phyloP scores from a whole-genome alignment of 2,329 filamentous ascomycete genomes.

The Penicillium sp. region DNA sequence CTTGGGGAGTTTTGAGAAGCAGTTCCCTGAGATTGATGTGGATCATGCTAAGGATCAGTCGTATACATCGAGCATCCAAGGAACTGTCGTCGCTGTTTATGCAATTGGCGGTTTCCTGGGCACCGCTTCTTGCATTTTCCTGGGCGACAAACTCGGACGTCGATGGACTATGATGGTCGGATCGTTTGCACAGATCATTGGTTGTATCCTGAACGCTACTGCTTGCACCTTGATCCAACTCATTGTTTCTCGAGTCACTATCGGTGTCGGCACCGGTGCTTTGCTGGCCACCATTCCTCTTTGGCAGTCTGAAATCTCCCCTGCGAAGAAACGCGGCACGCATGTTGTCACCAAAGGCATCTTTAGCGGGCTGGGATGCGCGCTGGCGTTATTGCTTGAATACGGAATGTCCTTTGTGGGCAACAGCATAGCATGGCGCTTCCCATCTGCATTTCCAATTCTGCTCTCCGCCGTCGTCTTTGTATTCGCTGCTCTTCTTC shows the following conservation, averaged over 20 bases:
- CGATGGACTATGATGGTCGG: slow-evolving; percentile 20
- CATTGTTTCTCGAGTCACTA: slow-evolving; percentile 9
- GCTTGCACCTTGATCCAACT: slow-evolving; percentile 15
- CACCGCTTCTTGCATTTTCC: slow-evolving; percentile 19
- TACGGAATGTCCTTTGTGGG: slow-evolving; percentile 21
- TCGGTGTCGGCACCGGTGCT: slow-evolving; percentile 17
- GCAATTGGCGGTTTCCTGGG: slow-evolving; percentile 20
- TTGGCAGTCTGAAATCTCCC: slow-evolving; percentile 22
- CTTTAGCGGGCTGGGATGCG: slow-evolving; percentile 20
- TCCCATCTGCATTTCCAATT: slow-evolving; percentile 19
- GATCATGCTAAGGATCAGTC: slow-evolving; percentile 5
- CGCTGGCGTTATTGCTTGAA: slow-evolving; percentile 19
- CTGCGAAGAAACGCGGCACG: slow-evolving; percentile 18
- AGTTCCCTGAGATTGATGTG: slow-evolving; percentile 20
- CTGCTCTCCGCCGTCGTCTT: slow-evolving; percentile 15
- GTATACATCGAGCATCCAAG: slow-evolving; percentile 18
- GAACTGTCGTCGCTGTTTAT: slow-evolving; percentile 17
- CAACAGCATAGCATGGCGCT: slow-evolving; percentile 16
- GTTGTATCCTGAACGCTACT: slow-evolving; percentile 13
- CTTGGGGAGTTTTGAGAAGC: slow-evolving; percentile 15
- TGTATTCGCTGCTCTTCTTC: slow-evolving; percentile 11
- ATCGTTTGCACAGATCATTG: slow-evolving; percentile 15
- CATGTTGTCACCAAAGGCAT: slow-evolving; percentile 22
- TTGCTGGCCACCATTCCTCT: slow-evolving; percentile 20
- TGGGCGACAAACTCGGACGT: slow-evolving; percentile 20